A percentile compares a stretch with the other conserved stretches of the same genome.
Evolutionary conservation across 495 filamentous ascomycete species (phyloP).

Genomic region (Aspergillus indologenus): DNA sequence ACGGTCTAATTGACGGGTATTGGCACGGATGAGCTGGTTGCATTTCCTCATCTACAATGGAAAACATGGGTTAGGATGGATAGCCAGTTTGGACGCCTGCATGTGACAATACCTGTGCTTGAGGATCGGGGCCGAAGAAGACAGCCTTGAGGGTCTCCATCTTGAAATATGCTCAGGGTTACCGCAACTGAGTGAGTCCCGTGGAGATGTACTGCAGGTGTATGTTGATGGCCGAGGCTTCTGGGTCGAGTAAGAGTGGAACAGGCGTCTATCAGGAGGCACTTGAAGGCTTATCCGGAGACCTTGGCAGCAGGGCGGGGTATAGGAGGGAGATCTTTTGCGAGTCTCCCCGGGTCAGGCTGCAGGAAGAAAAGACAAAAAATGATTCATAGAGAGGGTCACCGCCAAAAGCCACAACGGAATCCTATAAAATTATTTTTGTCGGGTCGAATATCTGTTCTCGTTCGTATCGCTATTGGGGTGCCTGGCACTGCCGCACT

Average conservation of each 20-base stretch:
- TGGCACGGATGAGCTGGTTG: conserved; percentile 82
- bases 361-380: neutral
- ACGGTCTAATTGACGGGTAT: conserved; percentile 92
- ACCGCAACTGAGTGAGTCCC: neutral
- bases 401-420: neutral
- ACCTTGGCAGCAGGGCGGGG: conserved; percentile 9
- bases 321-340: neutral
- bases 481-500: neutral
- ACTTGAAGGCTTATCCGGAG: conserved; percentile 3
- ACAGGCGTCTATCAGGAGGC: conserved; percentile 2
- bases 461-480: neutral
- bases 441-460: neutral
- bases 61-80: conserved; percentile 6
- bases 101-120: conserved; percentile 66
- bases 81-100: neutral
- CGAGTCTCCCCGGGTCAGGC: neutral
- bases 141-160: conserved; percentile 88
- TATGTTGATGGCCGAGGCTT: neutral
- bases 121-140: conserved; percentile 90
- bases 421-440: neutral
- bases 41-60: conserved; percentile 85
- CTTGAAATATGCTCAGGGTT: conserved; percentile 11
- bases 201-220: neutral
- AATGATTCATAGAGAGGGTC: neutral
- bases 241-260: neutral